Evolutionary conservation across 345 rosid genomes (phyloP), one percentile per base, ranked within the genome.

Genomic region (Firmiana major): DNA sequence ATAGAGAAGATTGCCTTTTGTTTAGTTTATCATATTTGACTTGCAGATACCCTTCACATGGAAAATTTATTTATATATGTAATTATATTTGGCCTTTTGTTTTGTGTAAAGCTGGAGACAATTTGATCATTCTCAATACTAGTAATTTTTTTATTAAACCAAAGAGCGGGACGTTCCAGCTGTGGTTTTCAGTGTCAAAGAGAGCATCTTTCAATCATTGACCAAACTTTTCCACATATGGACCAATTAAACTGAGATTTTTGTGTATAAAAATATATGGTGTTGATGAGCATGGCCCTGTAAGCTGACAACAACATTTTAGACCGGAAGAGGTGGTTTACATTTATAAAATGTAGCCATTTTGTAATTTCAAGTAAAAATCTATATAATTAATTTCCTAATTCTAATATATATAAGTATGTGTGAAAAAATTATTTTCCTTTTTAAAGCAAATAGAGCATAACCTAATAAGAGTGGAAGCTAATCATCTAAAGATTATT

Each of bases 181-280:
- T 83, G 87, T 83, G 82, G 15, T 58, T 67, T 74, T 80, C 73
- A 63, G 28, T 63, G 67, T 81, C 76, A 71, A 79, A 72, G 36
- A 15, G 71, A 72, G 75, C 79, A 78, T 80, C 79, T 71, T 73
- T 75, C 81, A 28, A 58, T 57, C 43, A 46, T 83, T 80, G 87
- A 86, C 85, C 66, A 59, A 53, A 74, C 60, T 49, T 80, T 84
- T 81, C 83, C 82, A 78, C 73, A 76, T 63, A 76, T 83, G 79
- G 83, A 82, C 83, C 67, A 67, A 79, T 82, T 70, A 89, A 86
- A 87, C 84, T 85, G 83, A 81, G 82, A 85, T 78, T 71, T 85
- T 58, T 60, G 0, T 21, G 7, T 24, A 8, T 45, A 26, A 26
- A 70, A 70, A 22, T 24, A 26, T 66, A 57, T 22, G 97, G 31